Evolutionary conservation across 2,329 filamentous ascomycete genomes (phyloP).

Genomic region (Fusarium graminum): DNA sequence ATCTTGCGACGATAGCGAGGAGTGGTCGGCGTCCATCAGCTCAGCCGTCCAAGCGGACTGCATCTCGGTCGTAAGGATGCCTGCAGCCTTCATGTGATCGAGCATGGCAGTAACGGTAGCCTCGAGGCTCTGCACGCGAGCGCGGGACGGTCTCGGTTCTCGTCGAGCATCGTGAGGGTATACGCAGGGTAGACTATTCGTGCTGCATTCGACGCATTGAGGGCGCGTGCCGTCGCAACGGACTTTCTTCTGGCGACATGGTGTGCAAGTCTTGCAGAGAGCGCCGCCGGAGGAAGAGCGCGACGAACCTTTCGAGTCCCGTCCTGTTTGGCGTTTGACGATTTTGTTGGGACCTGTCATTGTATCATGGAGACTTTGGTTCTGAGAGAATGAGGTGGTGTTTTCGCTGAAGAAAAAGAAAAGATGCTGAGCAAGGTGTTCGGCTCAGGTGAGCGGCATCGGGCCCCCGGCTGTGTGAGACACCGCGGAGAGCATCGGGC

Average conservation of each 20-base stretch:
- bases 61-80: constrained; percentile 48
- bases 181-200: constrained; percentile 48
- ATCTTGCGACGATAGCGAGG: constrained; percentile 41
- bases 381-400: not conserved
- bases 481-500: constrained; percentile 39
- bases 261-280: constrained; percentile 54
- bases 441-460: constrained; percentile 42
- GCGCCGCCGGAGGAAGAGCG: constrained; percentile 43
- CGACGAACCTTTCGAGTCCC: constrained; percentile 40
- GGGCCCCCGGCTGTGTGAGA: constrained; percentile 31
- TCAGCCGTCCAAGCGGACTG: constrained; percentile 48
- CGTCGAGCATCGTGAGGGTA: constrained; percentile 54
- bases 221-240: constrained; percentile 54
- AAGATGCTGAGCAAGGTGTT: constrained; percentile 21
- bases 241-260: constrained; percentile 55
- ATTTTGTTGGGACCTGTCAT: constrained; percentile 47
- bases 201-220: constrained; percentile 51
- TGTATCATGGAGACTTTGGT: not conserved
- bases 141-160: constrained; percentile 51
- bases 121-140: constrained; percentile 51
- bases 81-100: constrained; percentile 53
- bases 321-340: constrained; percentile 38
- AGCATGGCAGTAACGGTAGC: constrained; percentile 49
- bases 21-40: constrained; percentile 45
- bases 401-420: constrained; percentile 3